These are phyloP conservation scores for Opeltia flavorubescens DNA, from an alignment of 495 filamentous ascomycete species.

Conservation along the genomic window DNA sequence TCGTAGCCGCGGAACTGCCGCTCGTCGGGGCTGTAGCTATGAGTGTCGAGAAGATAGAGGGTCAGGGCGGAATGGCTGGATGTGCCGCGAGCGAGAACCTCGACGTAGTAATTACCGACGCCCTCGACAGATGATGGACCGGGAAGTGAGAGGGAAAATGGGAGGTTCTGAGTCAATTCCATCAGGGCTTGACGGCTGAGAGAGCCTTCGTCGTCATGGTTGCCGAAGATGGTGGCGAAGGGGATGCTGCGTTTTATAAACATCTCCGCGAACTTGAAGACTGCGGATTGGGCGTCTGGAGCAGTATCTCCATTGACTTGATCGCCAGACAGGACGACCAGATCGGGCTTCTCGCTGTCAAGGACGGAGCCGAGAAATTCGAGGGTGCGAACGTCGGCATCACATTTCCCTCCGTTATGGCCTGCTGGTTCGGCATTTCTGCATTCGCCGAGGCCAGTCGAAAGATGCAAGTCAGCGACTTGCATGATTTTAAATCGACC, in stretches of 20 bases:
- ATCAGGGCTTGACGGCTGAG: slow-evolving; percentile 64
- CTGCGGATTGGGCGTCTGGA: slow-evolving; percentile 78
- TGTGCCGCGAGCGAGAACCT: slow-evolving; percentile 66
- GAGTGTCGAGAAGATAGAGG: slow-evolving; percentile 85
- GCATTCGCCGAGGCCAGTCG: slow-evolving; percentile 73
- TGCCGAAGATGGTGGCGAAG: slow-evolving; percentile 89
- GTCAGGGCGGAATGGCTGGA: slow-evolving; percentile 71
- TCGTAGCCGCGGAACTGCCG: slow-evolving; percentile 77
- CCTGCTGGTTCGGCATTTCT: slow-evolving; percentile 67
- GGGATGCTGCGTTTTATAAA: slow-evolving; percentile 80
- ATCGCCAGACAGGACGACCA: slow-evolving; percentile 84
- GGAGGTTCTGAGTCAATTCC: slow-evolving; percentile 69
- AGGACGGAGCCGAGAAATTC: slow-evolving; percentile 73
- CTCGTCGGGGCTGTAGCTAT: slow-evolving; percentile 85
- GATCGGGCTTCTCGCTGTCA: slow-evolving; percentile 81
- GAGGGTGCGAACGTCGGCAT: slow-evolving; percentile 81
- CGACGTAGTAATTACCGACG: slow-evolving; percentile 87
- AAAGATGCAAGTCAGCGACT: slow-evolving; percentile 77
- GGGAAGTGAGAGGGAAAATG: slow-evolving; percentile 71
- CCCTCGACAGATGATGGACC: slow-evolving; percentile 77
- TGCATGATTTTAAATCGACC: slow-evolving; percentile 98
- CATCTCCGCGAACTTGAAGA: slow-evolving; percentile 85
- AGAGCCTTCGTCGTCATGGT: slow-evolving; percentile 90
- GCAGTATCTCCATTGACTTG: slow-evolving; percentile 91
- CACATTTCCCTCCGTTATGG: slow-evolving; percentile 60